Base-by-base conservation (phyloP, 2,329 filamentous ascomycete species). In the Kalaharituber pfeilii region DNA sequence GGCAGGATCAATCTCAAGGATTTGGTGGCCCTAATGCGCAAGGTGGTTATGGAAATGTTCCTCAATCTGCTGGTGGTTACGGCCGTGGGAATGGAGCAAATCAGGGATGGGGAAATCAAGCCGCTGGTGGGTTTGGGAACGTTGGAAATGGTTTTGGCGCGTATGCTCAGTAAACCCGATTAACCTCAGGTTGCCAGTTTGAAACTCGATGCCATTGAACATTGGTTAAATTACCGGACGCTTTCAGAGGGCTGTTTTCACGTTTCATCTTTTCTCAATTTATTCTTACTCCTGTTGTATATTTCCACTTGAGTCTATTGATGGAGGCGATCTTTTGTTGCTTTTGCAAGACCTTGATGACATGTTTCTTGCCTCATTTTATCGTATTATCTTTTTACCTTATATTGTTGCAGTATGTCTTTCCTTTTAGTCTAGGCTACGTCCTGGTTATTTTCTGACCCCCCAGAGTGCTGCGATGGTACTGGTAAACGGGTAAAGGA, bases 41-140 rank as follows among this genome's bases (percentile, higher is more conserved):
- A 65, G 25, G 27, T 2, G 76, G 76, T 60, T 85, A 84, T 70
- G 82, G 75, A 65, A 80, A 74, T 60, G 82, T 77, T 63, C 76
- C 81, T 70, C 70, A 67, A 60, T 91, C 82, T 66, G 83, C 84
- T 63, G 86, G 84, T 64, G 86, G 86, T 58, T 94, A 87, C 66
- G 86, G 85, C 59, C 85, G 86, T 66, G 86, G 84, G 60, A 75
- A 75, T 59, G 57, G 62, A 62, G 49, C 63, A 62, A 30, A 28
- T 26, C 47, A 50, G 47, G 27, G 59, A 20, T 69, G 68, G 68
- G 67, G 64, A 57, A 77, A 79, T 63, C 74, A 76, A 65, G 72
- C 73, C 36, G 74, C 76, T 39, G 76, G 64, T 78, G 76, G 76
- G 67, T 69, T 53, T 73, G 76, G 65, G 62, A 77, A 74, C 66